phyloP scores from a whole-genome alignment of 2,329 filamentous ascomycete genomes.

The Alternaria longipes region DNA sequence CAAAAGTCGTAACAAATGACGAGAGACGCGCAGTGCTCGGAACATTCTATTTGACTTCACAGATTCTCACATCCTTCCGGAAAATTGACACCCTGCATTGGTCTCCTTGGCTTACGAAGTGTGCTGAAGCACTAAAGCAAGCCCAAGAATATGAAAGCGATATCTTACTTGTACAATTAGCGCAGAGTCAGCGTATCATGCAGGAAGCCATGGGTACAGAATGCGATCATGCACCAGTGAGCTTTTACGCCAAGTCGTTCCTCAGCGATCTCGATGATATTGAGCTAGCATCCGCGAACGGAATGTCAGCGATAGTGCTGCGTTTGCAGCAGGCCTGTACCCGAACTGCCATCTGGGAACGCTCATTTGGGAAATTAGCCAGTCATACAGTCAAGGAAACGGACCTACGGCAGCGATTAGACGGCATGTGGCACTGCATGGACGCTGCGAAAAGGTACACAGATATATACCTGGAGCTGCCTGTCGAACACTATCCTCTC shows the following conservation, averaged over 20 bases:
- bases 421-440: neutral
- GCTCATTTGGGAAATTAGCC: no score
- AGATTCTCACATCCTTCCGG: neutral
- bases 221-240: no score
- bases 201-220: no score
- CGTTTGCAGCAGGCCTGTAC: no score
- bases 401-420: neutral
- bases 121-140: neutral
- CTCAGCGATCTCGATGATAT: no score
- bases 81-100: neutral
- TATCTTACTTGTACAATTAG: no score
- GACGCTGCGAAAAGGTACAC: neutral
- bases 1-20: conserved; percentile 11
- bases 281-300: no score
- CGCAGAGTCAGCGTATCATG: no score
- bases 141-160: neutral
- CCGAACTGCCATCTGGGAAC: no score
- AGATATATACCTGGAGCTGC: neutral
- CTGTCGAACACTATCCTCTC: conserved; percentile 2
- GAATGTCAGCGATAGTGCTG: no score
- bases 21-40: conserved; percentile 15
- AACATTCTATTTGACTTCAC: conserved; percentile 14
- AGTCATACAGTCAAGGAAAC: neutral
- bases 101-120: neutral
- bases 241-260: no score